These are phyloP conservation scores for Rhodotorula sp. DNA, from an alignment of 1,284 basidiomycete species.

Conservation along the genomic window DNA sequence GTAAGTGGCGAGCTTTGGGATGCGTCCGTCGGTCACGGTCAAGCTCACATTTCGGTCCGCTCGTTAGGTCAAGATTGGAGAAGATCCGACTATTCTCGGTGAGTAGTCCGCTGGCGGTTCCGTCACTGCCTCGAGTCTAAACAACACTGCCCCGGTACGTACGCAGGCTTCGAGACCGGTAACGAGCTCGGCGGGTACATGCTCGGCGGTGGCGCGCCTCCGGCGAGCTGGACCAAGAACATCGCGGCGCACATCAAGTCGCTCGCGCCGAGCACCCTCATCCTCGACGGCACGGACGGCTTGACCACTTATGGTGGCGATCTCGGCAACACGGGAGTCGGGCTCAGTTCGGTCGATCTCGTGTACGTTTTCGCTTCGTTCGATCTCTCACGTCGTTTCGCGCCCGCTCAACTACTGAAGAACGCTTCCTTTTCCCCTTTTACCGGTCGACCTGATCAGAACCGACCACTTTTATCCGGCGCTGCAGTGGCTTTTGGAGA, in stretches of 20 bases:
- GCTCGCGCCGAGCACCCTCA: slow-evolving; percentile 49
- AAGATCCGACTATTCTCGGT: slow-evolving; percentile 44
- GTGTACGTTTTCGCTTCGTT: slow-evolving; percentile 18
- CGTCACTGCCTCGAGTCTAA: accelerated
- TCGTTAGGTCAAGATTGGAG: slow-evolving; percentile 37
- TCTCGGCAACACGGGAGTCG: slow-evolving; percentile 29
- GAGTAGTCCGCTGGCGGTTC: neutral
- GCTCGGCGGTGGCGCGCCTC: slow-evolving; percentile 47
- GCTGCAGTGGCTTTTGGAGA: slow-evolving; percentile 37
- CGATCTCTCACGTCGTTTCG: neutral
- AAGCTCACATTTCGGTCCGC: neutral
- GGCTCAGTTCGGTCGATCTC: slow-evolving; percentile 26
- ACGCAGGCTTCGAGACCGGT: slow-evolving; percentile 51
- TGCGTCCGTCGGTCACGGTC: neutral
- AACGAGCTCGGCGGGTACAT: slow-evolving; percentile 49
- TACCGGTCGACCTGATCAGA: slow-evolving; percentile 1
- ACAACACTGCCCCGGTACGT: neutral
- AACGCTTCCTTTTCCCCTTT: neutral
- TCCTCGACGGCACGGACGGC: slow-evolving; percentile 45
- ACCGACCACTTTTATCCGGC: slow-evolving; percentile 46
- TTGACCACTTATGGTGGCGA: slow-evolving; percentile 28
- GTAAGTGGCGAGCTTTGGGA: slow-evolving; percentile 4
- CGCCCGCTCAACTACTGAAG: neutral
- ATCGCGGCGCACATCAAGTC: slow-evolving; percentile 49
- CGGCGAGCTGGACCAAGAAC: slow-evolving; percentile 49